Conservation (phyloP, 2,329 filamentous ascomycete species). For the Arthrobotrys megalospora region DNA sequence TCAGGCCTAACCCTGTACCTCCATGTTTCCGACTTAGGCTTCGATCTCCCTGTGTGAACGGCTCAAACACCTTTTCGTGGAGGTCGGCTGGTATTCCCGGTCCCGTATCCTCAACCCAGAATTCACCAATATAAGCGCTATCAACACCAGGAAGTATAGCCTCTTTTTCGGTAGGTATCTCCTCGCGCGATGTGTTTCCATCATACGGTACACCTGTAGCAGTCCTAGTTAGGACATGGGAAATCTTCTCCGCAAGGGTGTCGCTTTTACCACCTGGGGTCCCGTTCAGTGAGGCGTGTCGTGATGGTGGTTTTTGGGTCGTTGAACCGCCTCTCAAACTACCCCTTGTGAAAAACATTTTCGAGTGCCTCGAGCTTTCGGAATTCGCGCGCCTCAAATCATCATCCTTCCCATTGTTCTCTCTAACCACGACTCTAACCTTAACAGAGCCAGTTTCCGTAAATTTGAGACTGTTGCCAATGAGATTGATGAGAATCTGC, state of each 20-base stretch:
- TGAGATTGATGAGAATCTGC: conserved; percentile 93
- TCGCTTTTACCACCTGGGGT: conserved; percentile 20
- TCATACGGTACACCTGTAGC: conserved; percentile 29
- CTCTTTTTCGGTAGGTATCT: conserved; percentile 41
- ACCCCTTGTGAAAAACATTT: conserved; percentile 33
- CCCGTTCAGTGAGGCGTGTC: conserved; percentile 42
- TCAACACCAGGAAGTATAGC: conserved; percentile 16
- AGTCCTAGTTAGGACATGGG: conserved; percentile 32
- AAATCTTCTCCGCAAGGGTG: conserved; percentile 48
- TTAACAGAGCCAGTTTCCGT: conserved; percentile 82
- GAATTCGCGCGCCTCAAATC: conserved; percentile 51
- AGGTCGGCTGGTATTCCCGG: conserved; percentile 85
- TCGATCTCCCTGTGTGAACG: conserved; percentile 93
- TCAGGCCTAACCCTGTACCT: conserved; percentile 87
- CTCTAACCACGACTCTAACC: conserved; percentile 74
- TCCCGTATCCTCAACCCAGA: conserved; percentile 89
- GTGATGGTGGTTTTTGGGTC: conserved; percentile 40
- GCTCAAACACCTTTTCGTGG: conserved; percentile 89
- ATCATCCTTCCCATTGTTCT: conserved; percentile 38
- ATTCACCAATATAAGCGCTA: conserved; percentile 80
- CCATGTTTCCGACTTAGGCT: conserved; percentile 91
- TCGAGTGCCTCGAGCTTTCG: conserved; percentile 51
- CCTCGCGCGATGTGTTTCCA: conserved; percentile 38
- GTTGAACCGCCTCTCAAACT: conserved; percentile 37
- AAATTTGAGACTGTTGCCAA: conserved; percentile 93